Conservation (phyloP, 1,284 basidiomycete genomes). For the Inonotus hispidus region DNA sequence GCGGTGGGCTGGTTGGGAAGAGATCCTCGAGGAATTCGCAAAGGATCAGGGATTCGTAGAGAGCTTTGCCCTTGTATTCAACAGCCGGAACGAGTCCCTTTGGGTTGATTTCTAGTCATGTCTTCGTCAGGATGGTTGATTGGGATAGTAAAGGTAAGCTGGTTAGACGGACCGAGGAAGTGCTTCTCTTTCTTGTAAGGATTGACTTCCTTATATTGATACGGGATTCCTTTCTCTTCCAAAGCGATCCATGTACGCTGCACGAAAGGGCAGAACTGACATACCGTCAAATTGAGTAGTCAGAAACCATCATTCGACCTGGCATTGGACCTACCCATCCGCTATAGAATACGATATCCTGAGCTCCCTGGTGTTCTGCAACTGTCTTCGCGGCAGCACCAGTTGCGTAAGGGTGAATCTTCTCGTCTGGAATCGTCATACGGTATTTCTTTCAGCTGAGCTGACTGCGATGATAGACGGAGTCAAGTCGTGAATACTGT, state of each 20-base stretch:
- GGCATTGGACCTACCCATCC: conserved; percentile 46
- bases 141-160: not conserved
- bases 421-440: conserved; percentile 41
- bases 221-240: conserved; percentile 58
- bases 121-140: not conserved
- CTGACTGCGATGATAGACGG: not conserved
- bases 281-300: not conserved
- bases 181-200: conserved; percentile 66
- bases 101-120: conserved; percentile 42
- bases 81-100: conserved; percentile 65
- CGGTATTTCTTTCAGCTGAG: too few relatives aligned
- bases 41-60: conserved; percentile 57
- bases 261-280: conserved; percentile 64
- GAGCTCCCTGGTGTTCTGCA: conserved; percentile 40
- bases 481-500: too few relatives aligned
- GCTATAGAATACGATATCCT: conserved; percentile 55
- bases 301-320: too few relatives aligned
- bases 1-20: conserved; percentile 39
- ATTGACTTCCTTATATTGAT: conserved; percentile 64
- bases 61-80: conserved; percentile 48
- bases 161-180: conserved; percentile 42
- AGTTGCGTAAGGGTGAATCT: conserved; percentile 53
- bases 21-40: conserved; percentile 60
- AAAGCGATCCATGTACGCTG: conserved; percentile 59
- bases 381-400: conserved; percentile 51